Evolutionary conservation across 208 protist genomes (phyloP), one percentile per base, ranked within the genome.

Genomic region (Trypanosoma melophagium): DNA sequence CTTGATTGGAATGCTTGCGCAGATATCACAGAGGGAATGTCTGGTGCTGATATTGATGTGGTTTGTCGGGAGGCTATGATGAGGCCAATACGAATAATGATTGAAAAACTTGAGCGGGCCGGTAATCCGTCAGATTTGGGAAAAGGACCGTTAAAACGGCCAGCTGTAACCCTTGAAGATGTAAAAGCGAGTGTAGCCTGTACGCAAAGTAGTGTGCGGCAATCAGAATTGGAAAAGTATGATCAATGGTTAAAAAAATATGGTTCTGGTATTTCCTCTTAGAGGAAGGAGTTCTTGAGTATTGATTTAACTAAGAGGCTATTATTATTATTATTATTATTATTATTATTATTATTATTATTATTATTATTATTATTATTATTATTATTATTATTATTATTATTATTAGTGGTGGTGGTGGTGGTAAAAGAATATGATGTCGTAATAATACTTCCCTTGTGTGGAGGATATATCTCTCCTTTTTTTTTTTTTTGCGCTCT

Each of bases 61-160:
- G 68, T 97, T 7, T 97, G 94, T 62, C 81, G 92, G 13, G 96
- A 98, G 66, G 92, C 94, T 7, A 89, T 93, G 80, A 96, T 98
- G 91, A 79, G 89, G 14, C 87, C 90, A 42, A 84, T 97, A 49
- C 93, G 93, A n/a, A 79, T 86, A 58, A 75, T 94, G 63, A 94
- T 96, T 69, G 84, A 86, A 40, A 67, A 84, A 73, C 77, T 96
- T 1, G 90, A 97, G 61, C 42, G 69, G 8, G 66, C 70, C 2
- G 67, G 71, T 12, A 60, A 64, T 28, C 54, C 60, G 8, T 40
- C 17, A 21, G 66, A 76, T 31, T 73, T 92, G 16, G 60, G 68
- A 35, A 42, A 58, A 22, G 60, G 60, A n/a, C 35, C 74, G 44
- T 54, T 90, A 42, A 60, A 76, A 57, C 74, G 77, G 45, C 85